A percentile compares a stretch with the other conserved stretches of the same genome.
Evolutionary conservation across 805 yeast species (phyloP).

Genomic region (Yamadazyma phyllophila): DNA sequence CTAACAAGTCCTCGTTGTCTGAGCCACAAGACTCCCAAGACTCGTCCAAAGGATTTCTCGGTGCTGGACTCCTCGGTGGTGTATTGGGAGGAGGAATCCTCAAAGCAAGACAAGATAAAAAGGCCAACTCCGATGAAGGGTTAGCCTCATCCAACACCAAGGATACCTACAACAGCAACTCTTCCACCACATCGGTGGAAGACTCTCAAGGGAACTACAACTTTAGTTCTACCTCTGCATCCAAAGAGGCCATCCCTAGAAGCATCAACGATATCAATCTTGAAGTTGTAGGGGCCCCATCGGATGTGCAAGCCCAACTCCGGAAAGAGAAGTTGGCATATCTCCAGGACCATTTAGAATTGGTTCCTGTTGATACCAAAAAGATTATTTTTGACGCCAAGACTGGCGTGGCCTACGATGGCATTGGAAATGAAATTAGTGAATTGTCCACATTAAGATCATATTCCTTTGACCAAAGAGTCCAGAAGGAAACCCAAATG

Average conservation of each 20-base stretch:
- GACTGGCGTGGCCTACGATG: conserved; percentile 17
- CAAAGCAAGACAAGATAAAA: conserved; percentile 1
- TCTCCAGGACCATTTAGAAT: conserved; percentile 12
- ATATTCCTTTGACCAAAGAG: conserved; percentile 12
- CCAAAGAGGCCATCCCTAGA: conserved; percentile 8
- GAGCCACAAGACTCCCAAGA: background rate
- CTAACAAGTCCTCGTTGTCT: background rate
- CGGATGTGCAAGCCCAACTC: conserved; percentile 8
- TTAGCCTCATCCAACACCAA: background rate
- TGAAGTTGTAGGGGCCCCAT: conserved; percentile 17
- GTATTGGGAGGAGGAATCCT: conserved; percentile 6
- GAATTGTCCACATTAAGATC: conserved; percentile 14
- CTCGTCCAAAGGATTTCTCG: conserved; percentile 3
- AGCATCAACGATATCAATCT: conserved; percentile 7
- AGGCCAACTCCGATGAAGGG: conserved; percentile 1
- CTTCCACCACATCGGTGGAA: conserved; percentile 12
- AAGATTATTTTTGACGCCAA: conserved; percentile 17
- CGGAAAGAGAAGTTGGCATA: conserved; percentile 9
- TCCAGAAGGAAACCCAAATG: conserved; percentile 1
- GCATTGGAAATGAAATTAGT: conserved; percentile 14
- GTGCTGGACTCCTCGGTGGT: conserved; percentile 5
- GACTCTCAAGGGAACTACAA: conserved; percentile 7
- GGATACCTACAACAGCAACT: conserved; percentile 8
- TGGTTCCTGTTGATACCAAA: conserved; percentile 13
- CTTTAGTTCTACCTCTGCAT: background rate